These are phyloP conservation scores for Heracleum sosnowskyi DNA, from an alignment of 129 eudicot genomes.

Conservation along the genomic window DNA sequence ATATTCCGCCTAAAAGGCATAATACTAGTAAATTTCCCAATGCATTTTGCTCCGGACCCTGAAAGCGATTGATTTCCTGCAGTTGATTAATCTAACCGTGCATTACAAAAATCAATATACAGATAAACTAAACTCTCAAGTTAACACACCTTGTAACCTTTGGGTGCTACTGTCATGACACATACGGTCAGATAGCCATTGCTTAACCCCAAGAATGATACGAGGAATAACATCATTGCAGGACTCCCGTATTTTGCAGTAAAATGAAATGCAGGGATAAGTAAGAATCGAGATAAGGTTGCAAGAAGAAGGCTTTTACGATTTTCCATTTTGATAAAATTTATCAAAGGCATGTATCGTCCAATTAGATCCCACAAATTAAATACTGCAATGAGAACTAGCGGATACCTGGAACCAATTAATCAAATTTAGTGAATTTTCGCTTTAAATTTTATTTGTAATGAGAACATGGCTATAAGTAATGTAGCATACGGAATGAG, in stretches of 20 bases:
- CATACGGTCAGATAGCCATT: slow-evolving; percentile 69
- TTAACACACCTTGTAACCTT: slow-evolving; percentile 66
- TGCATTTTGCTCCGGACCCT: slow-evolving; percentile 89
- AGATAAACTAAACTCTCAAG: not conserved
- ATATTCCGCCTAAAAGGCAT: slow-evolving; percentile 53
- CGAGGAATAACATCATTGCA: slow-evolving; percentile 58
- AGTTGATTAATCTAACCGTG: not conserved
- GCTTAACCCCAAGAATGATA: slow-evolving; percentile 48
- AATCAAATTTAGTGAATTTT: not conserved
- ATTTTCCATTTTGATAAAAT: slow-evolving; percentile 35
- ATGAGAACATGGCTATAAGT: not conserved
- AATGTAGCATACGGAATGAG: too few relatives aligned
- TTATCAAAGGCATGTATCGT: slow-evolving; percentile 50
- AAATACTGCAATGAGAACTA: slow-evolving; percentile 64
- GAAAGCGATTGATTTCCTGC: not conserved
- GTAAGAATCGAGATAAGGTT: slow-evolving; percentile 39
- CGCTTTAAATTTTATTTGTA: not conserved
- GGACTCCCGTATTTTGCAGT: slow-evolving; percentile 63
- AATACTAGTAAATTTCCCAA: slow-evolving; percentile 60
- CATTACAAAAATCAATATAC: not conserved
- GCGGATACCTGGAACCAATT: slow-evolving; percentile 43
- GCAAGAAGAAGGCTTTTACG: slow-evolving; percentile 42
- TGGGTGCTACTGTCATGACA: slow-evolving; percentile 54
- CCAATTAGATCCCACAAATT: slow-evolving; percentile 54
- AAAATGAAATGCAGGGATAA: slow-evolving; percentile 64